Percentiles rank a stretch among this genome's conserved stretches.
These are phyloP conservation scores for Nitzschia inconspicua DNA, from an alignment of 108 stramenopile species.

Conservation along the genomic window DNA sequence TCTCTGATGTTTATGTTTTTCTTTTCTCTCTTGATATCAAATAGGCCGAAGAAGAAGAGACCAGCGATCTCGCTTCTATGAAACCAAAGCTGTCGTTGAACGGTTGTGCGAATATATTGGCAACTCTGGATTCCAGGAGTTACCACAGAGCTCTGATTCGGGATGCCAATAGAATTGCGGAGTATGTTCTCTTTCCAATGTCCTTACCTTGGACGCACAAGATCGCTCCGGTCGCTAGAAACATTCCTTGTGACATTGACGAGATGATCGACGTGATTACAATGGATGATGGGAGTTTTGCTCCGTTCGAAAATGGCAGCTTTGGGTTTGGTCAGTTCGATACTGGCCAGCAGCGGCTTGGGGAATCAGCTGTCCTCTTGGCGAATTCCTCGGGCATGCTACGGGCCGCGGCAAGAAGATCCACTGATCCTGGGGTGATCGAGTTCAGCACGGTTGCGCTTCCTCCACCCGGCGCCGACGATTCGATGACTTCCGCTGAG, in stretches of 20 bases:
- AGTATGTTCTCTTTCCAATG: slow-evolving; percentile 30
- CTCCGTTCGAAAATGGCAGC: slow-evolving; percentile 49
- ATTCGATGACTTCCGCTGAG: neutral
- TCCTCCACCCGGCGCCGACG: neutral
- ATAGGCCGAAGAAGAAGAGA: neutral
- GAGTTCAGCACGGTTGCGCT: slow-evolving; percentile 31
- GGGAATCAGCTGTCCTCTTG: slow-evolving; percentile 18
- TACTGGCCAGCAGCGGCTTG: slow-evolving; percentile 43
- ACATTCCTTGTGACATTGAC: slow-evolving; percentile 77
- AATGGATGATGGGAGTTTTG: slow-evolving; percentile 42
- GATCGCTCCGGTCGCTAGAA: slow-evolving; percentile 36
- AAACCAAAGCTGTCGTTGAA: slow-evolving; percentile 7
- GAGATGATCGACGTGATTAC: slow-evolving; percentile 60
- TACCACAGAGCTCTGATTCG: slow-evolving; percentile 20
- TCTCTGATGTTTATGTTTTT: neutral
- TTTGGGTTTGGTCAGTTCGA: slow-evolving; percentile 66
- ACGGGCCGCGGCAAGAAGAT: slow-evolving; percentile 55
- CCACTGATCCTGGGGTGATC: slow-evolving; percentile 55
- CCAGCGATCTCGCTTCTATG: neutral
- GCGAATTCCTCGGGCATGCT: slow-evolving; percentile 17
- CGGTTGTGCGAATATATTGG: slow-evolving; percentile 15
- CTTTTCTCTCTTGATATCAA: neutral
- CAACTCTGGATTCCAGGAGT: slow-evolving; percentile 25
- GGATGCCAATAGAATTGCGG: slow-evolving; percentile 29
- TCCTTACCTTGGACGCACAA: slow-evolving; percentile 45